Evolutionary conservation across 345 rosid species (phyloP), one percentile per base, ranked within the genome.

Genomic region (Eucalyptus tenuipes): DNA sequence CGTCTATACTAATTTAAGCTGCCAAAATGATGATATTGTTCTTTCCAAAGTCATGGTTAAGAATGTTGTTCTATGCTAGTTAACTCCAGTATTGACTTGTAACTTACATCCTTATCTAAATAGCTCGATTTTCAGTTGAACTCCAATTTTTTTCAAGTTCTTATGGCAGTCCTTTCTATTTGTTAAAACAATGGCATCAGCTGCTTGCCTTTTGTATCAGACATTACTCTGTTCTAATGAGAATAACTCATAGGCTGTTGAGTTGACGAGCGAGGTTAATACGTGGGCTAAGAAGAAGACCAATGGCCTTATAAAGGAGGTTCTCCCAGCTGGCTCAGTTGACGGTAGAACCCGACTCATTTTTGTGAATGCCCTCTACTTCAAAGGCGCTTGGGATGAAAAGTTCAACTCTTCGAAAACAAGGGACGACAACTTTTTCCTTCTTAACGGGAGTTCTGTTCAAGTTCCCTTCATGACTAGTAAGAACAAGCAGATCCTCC

Each of bases 311-410:
- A 94, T 97, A 89, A 93, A 91, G 68, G 95, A 97, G 89, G 92
- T 97, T 90, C 94, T 96, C 59, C 96, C 98, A 33, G 81, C 94
- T 13, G 95, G 94, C 13, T 93, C 98, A 12, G 96, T 94, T 85
- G 95, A 95, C 57, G 50, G 75, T 48, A 87, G 85, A 45, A 94
- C 97, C 22, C 92, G 91, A 88, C 94, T 97, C 68, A 92, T 96
- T 29, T 92, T 96, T 57, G 94, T 95, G 5, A 96, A 96, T 93
- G 99, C 97, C 31, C 92, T 96, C 44, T 96, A 97, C 88, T 97
- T 96, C 92, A 96, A 97, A 84, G 98, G 97, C 12, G 92, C 95
- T 90, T 97, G 99, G 99, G 89, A 33, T 66, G 95, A 96, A 85
- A 94, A 91, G 87, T 96, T 97, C 55, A 93, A 96, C 88, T 89